These are phyloP conservation scores for Caryopteris hybrid DNA, from an alignment of 305 asterid species.

Conservation along the genomic window DNA sequence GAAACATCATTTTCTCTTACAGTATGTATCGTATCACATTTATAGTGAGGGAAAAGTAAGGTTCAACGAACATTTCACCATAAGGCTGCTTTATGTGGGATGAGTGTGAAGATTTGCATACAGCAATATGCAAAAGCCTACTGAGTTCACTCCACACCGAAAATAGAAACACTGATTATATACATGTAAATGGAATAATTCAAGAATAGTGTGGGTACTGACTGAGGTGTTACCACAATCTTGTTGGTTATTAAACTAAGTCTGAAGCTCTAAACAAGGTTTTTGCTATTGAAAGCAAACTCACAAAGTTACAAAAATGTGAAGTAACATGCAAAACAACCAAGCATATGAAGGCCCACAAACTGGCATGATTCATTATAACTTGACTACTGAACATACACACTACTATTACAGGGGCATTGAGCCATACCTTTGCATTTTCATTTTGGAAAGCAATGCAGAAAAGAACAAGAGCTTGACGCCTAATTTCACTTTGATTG, in stretches of 20 bases:
- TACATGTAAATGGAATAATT: background rate
- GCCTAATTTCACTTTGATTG: slow-evolving; percentile 73
- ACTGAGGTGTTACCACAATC: background rate
- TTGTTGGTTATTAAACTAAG: background rate
- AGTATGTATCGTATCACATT: background rate
- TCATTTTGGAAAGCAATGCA: slow-evolving; percentile 60
- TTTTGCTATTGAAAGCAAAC: background rate
- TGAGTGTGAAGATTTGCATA: background rate
- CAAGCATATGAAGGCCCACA: background rate
- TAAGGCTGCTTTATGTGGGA: background rate
- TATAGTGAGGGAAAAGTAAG: background rate
- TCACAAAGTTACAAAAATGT: background rate
- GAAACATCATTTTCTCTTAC: background rate
- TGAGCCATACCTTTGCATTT: slow-evolving; percentile 57
- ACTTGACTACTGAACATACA: background rate
- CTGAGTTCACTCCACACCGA: background rate
- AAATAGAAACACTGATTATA: background rate
- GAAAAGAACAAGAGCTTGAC: slow-evolving; percentile 77
- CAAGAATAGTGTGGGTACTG: background rate
- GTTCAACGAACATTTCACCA: background rate
- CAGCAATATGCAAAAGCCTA: no score
- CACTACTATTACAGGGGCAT: background rate
- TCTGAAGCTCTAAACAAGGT: background rate
- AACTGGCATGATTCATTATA: background rate
- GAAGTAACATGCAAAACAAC: background rate